Percentiles rank a stretch among this genome's conserved stretches.
These are phyloP conservation scores for Acer yangbiense DNA, from an alignment of 345 rosid species.

Conservation along the genomic window DNA sequence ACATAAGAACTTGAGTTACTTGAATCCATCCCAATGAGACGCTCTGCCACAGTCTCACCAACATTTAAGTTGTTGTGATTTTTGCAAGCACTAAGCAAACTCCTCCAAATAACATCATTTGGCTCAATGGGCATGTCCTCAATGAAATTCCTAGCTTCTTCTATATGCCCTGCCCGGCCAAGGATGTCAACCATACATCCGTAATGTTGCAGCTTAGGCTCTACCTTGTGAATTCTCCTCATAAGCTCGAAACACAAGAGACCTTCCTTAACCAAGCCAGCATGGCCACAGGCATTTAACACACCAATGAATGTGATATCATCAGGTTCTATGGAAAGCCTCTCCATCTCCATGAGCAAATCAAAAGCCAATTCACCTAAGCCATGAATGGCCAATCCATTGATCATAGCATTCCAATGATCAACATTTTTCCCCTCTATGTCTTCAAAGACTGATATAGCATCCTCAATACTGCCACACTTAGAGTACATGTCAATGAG, in stretches of 20 bases:
- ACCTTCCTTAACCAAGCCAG: slow-evolving; percentile 58
- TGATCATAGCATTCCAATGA: slow-evolving; percentile 58
- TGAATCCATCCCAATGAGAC: slow-evolving; percentile 33
- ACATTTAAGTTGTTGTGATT: slow-evolving; percentile 27
- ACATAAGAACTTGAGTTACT: slow-evolving; percentile 36
- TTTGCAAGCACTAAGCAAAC: slow-evolving; percentile 43
- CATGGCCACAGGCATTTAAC: slow-evolving; percentile 45
- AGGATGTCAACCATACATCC: slow-evolving; percentile 59
- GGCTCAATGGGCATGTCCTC: slow-evolving; percentile 50
- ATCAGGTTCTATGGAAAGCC: slow-evolving; percentile 35
- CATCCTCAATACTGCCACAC: slow-evolving; percentile 46
- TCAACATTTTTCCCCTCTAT: slow-evolving; percentile 37
- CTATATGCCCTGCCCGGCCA: slow-evolving; percentile 45
- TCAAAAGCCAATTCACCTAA: slow-evolving; percentile 44
- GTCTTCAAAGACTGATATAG: slow-evolving; percentile 35
- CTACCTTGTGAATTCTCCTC: slow-evolving; percentile 45
- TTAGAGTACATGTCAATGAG: slow-evolving; percentile 59
- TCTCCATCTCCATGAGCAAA: slow-evolving; percentile 43
- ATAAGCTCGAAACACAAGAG: slow-evolving; percentile 46
- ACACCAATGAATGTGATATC: slow-evolving; percentile 46
- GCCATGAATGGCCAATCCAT: slow-evolving; percentile 53
- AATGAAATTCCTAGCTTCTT: slow-evolving; percentile 38
- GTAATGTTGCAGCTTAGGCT: slow-evolving; percentile 50
- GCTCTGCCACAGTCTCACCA: slow-evolving; percentile 35
- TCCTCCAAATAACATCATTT: slow-evolving; percentile 47